Evolutionary conservation across 179 eudicot genomes (phyloP), one percentile per base, ranked within the genome.

Genomic region (Corrigiola litoralis): DNA sequence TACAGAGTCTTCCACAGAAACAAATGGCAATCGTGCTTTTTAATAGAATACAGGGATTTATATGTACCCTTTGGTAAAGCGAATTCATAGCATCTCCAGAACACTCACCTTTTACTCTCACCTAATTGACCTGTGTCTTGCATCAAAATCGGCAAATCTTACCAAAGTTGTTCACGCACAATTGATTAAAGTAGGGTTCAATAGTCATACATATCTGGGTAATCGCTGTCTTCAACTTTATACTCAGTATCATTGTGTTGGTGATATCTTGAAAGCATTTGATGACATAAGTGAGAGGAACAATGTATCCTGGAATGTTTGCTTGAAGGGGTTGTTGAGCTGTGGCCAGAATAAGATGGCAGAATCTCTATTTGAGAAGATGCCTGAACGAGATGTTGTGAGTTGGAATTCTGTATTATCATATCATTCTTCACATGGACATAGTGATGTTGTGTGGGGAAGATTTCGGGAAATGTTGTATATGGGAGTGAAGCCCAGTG

Each of bases 341-440:
- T 46, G 47, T 61, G 80, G 81, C n/a, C 76, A 77, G 29, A 11
- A 76, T 21, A 75, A 55, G 37, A 36, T 68, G 45, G 97, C 88
- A 4, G 73, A 72, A 32, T 23, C 67, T 6, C 37, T 90, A 79
- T 89, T 91, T 42, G 82, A 83, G 44, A 67, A 74, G 77, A 83
- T 91, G 84, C 84, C 89, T 24, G 75, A 80, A 34, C 70, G 79
- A 47, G 92, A 91, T 82, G 82, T 75, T 65, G 94, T 89, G 18
- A 79, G 84, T 70, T 91, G 91, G 91, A 91, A 89, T 64, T 59
- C 94, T 2, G 66, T 91, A 49, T 77, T 91, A 53, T 84, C 85
- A 0, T 84, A 89, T 47, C 73, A 79, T 68, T 72, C 66, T 66
- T 75, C 80, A 6, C 33, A 44, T 71, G 88, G 82, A 74, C 18